These are phyloP conservation scores for Corymbia maculata DNA, from an alignment of 345 rosid genomes.

Conservation along the genomic window DNA sequence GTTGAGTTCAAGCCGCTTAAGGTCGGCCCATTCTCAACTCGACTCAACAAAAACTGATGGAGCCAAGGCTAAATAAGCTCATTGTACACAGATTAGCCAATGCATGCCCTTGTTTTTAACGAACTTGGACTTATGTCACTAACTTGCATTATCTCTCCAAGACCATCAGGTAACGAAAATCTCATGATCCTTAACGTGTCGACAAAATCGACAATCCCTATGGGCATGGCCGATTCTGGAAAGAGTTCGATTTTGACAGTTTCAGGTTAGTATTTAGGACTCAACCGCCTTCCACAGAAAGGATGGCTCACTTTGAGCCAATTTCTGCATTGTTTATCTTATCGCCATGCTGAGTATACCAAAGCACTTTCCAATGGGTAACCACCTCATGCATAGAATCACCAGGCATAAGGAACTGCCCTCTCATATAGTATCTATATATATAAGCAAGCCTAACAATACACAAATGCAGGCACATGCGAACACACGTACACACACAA, in stretches of 20 bases:
- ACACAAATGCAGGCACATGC: too few species aligned
- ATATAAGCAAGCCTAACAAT: too few species aligned
- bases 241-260: not conserved
- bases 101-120: not conserved
- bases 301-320: not conserved
- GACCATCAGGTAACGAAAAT: not conserved
- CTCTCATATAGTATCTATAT: not conserved
- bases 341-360: not conserved
- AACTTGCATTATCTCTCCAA: not conserved
- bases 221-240: not conserved
- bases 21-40: not conserved
- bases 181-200: not conserved
- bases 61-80: not conserved
- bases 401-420: not conserved
- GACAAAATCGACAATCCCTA: not conserved
- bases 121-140: not conserved
- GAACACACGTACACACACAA: too few species aligned
- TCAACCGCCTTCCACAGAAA: not conserved
- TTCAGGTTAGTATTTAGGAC: not conserved
- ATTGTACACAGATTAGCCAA: not conserved
- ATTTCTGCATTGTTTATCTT: not conserved
- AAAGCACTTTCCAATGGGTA: not conserved
- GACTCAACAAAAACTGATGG: not conserved
- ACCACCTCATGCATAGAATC: not conserved
- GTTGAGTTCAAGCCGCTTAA: not conserved